phyloP scores from a whole-genome alignment of 148 eudicot species.

The Selenicereus undatus region DNA sequence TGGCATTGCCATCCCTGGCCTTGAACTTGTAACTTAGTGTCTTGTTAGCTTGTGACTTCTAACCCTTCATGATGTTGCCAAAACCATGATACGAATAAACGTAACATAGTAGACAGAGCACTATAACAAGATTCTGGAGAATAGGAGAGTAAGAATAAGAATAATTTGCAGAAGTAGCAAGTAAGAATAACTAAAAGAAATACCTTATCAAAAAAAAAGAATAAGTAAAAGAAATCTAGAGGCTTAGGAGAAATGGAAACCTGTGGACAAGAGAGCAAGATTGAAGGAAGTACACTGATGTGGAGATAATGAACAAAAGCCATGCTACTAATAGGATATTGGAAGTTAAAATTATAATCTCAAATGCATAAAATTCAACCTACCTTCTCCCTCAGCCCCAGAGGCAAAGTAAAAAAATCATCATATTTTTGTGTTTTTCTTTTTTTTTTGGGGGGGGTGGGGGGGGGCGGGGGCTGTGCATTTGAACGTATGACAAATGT shows the following conservation, averaged over 20 bases:
- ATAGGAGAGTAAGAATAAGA: not conserved
- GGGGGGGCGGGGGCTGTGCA: not conserved
- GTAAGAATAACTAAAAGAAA: not conserved
- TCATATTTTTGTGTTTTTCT: not conserved
- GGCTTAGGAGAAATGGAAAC: not conserved
- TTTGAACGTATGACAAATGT: not conserved
- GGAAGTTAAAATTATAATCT: too few relatives aligned
- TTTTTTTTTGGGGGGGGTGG: too few relatives aligned
- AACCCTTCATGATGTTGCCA: not conserved
- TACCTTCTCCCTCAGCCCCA: not conserved
- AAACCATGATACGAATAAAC: not conserved
- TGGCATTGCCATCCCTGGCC: not conserved
- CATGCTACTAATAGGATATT: not conserved
- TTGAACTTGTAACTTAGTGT: not conserved
- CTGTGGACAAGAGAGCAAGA: not conserved
- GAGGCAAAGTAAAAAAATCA: not conserved
- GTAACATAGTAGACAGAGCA: not conserved
- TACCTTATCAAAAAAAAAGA: too few relatives aligned
- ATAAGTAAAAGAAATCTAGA: not conserved
- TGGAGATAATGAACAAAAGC: not conserved
- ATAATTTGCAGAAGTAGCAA: not conserved
- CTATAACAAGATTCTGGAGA: not conserved
- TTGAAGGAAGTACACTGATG: not conserved
- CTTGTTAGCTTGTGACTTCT: not conserved
- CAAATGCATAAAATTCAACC: not conserved